These are phyloP conservation scores for Scolecobasidium constrictum DNA, from an alignment of 2,329 filamentous ascomycete genomes.

Conservation along the genomic window DNA sequence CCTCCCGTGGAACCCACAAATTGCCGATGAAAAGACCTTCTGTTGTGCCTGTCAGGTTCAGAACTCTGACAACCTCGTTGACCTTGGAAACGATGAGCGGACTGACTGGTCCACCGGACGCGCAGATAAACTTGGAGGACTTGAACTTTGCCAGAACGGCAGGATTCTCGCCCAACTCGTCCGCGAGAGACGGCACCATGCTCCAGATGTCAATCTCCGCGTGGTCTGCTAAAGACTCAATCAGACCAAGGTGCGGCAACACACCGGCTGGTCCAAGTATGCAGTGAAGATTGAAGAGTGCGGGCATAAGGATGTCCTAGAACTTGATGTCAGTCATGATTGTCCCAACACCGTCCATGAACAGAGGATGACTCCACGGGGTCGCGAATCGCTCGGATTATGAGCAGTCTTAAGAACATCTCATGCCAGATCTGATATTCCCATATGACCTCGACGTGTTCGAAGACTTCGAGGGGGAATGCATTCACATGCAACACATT, in stretches of 20 bases:
- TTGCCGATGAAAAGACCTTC: slow-evolving; percentile 11
- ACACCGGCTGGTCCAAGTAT: slow-evolving; percentile 25
- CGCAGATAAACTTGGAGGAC: slow-evolving; percentile 25
- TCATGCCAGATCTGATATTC: too few relatives aligned
- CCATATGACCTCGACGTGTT: too few relatives aligned
- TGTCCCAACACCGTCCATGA: too few relatives aligned
- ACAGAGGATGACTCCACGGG: too few relatives aligned
- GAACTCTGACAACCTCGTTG: slow-evolving; percentile 9
- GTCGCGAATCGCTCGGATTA: too few relatives aligned
- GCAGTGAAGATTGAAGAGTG: slow-evolving; percentile 25
- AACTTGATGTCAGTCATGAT: too few relatives aligned
- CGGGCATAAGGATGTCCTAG: slow-evolving; percentile 28
- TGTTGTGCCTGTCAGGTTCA: slow-evolving; percentile 10
- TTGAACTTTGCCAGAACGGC: slow-evolving; percentile 22
- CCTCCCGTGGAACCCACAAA: slow-evolving; percentile 3
- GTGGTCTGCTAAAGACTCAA: slow-evolving; percentile 23
- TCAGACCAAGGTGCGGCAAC: slow-evolving; percentile 25
- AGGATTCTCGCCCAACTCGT: slow-evolving; percentile 23
- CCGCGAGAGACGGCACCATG: slow-evolving; percentile 26
- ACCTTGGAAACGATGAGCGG: slow-evolving; percentile 15
- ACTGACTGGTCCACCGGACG: slow-evolving; percentile 25
- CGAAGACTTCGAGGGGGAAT: too few relatives aligned
- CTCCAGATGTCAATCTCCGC: slow-evolving; percentile 28
- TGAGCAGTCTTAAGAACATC: too few relatives aligned
- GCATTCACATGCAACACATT: too few relatives aligned